These are phyloP conservation scores for Tribonema minus DNA, from an alignment of 108 stramenopile species.

Conservation along the genomic window DNA sequence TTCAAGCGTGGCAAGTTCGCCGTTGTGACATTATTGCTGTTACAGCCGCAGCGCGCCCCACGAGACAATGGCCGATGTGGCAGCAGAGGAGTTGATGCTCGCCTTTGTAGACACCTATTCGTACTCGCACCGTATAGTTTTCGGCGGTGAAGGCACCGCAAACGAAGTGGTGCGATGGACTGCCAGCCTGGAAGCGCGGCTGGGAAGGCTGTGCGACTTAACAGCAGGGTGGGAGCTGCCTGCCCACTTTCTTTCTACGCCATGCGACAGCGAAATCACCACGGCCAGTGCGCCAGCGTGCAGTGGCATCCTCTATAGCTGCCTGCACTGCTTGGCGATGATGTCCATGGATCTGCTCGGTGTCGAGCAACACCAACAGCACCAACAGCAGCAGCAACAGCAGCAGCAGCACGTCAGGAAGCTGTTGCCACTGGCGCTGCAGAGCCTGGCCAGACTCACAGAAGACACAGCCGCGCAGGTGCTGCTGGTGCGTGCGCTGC, in stretches of 20 bases:
- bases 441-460: neutral
- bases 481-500: neutral
- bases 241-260: neutral
- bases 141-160: neutral
- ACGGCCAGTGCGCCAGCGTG: neutral
- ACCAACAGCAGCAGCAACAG: neutral
- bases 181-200: neutral
- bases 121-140: neutral
- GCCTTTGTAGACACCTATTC: neutral
- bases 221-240: neutral
- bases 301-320: neutral
- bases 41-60: neutral
- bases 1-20: too few relatives aligned
- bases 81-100: neutral
- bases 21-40: too few relatives aligned
- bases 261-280: too few relatives aligned
- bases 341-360: neutral
- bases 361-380: neutral
- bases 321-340: neutral
- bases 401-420: too few relatives aligned
- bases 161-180: neutral
- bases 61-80: too few relatives aligned
- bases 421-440: neutral
- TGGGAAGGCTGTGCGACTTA: neutral
- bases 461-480: neutral